A percentile compares a stretch with the other conserved stretches of the same genome.
phyloP scores from a whole-genome alignment of 257 asterid species.

The Petunia axillaris region DNA sequence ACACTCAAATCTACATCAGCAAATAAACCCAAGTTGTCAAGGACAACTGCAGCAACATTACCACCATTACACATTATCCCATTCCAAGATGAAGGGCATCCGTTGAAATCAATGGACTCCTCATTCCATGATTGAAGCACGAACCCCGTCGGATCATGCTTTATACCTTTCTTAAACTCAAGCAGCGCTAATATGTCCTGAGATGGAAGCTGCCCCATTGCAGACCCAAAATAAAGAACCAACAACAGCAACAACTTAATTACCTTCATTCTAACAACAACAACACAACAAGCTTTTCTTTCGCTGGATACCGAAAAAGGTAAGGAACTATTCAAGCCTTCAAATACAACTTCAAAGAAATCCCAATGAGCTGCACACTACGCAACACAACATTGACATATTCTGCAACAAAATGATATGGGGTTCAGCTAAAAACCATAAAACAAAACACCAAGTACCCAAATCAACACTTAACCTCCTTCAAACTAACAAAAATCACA shows the following conservation, averaged over 20 bases:
- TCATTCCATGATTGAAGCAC: conserved; percentile 90
- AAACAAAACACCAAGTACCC: not conserved
- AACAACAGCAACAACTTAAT: conserved; percentile 51
- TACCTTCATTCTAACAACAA: conserved; percentile 55
- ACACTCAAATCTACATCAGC: conserved; percentile 75
- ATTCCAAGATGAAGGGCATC: conserved; percentile 97
- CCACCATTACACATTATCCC: conserved; percentile 94
- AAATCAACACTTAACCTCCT: not conserved
- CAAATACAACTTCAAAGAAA: not conserved
- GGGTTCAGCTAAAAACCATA: not conserved
- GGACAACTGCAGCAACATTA: conserved; percentile 87
- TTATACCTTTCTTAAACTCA: conserved; percentile 90
- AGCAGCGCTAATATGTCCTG: conserved; percentile 79
- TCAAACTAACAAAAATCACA: conserved; percentile 7
- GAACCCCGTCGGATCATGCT: conserved; percentile 85
- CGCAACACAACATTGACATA: conserved; percentile 13
- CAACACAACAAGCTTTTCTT: conserved; percentile 16
- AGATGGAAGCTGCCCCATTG: conserved; percentile 87
- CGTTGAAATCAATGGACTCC: conserved; percentile 91
- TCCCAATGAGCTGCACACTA: not conserved
- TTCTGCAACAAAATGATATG: not conserved
- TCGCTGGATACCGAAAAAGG: not conserved
- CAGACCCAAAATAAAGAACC: conserved; percentile 47
- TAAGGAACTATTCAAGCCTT: not conserved
- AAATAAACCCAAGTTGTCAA: conserved; percentile 66